These are phyloP conservation scores for Aechmea fasciata DNA, from an alignment of 176 grass and related monocot genomes.

Conservation along the genomic window DNA sequence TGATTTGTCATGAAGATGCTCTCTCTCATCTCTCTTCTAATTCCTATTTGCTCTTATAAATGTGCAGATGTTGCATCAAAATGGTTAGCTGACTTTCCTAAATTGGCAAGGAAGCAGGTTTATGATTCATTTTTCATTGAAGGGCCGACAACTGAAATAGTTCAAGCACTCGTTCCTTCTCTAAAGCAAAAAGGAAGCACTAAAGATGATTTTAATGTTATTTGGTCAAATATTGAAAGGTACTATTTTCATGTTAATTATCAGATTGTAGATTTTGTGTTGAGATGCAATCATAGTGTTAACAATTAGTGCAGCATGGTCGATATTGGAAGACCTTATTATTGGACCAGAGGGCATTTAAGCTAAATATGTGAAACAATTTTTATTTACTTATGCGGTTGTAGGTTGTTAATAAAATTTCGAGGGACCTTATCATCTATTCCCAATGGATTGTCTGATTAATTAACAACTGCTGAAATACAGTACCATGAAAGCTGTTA, in stretches of 20 bases:
- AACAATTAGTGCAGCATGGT: no score
- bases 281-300: no score
- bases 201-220: slow-evolving; percentile 49
- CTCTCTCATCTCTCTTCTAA: slow-evolving; percentile 7
- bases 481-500: no score
- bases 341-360: no score
- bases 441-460: background rate
- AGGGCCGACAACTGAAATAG: slow-evolving; percentile 74
- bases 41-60: slow-evolving; percentile 25
- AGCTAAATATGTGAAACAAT: no score
- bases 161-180: slow-evolving; percentile 63
- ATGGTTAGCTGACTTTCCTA: slow-evolving; percentile 47
- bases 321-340: no score
- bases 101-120: slow-evolving; percentile 51
- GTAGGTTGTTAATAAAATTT: background rate
- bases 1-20: slow-evolving; percentile 17
- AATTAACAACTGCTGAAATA: no score
- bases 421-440: background rate
- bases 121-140: slow-evolving; percentile 88
- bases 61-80: slow-evolving; percentile 74
- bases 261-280: background rate
- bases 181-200: slow-evolving; percentile 48
- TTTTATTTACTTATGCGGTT: background rate
- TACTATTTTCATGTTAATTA: slow-evolving; percentile 17
- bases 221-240: slow-evolving; percentile 75